phyloP scores from a whole-genome alignment of 2,329 filamentous ascomycete species.

The Penicillium sp. region DNA sequence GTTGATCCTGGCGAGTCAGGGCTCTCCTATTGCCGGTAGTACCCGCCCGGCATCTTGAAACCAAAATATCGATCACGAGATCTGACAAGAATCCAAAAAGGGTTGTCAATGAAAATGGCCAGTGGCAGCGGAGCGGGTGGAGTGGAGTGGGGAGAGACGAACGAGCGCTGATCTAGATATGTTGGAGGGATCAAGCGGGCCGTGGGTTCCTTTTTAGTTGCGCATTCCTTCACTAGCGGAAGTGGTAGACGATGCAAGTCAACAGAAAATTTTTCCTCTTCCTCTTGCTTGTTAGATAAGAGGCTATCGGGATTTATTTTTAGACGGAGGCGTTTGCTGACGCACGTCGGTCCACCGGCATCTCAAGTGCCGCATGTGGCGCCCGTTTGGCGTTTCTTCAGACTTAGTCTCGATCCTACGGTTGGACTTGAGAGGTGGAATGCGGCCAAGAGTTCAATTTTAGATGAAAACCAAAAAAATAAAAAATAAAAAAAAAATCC shows the following conservation, averaged over 20 bases:
- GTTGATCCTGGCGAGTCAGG: background rate
- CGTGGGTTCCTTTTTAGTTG: background rate
- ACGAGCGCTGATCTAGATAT: background rate
- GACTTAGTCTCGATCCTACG: background rate
- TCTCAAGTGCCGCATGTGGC: background rate
- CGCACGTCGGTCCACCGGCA: constrained; percentile 8
- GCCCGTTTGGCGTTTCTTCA: background rate
- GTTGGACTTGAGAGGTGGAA: background rate
- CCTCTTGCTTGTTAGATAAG: background rate
- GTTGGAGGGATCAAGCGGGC: background rate
- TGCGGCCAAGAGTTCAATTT: background rate
- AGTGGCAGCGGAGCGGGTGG: background rate
- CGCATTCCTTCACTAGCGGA: background rate
- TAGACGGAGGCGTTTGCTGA: constrained; percentile 10
- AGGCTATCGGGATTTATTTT: constrained; percentile 1
- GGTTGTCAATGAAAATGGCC: background rate
- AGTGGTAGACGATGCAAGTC: background rate
- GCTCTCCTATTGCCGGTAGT: background rate
- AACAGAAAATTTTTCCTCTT: background rate
- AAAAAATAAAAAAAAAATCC: constrained; percentile 4
- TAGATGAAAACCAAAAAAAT: background rate
- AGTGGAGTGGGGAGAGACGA: too few species aligned
- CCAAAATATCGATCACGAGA: background rate
- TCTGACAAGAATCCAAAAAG: background rate
- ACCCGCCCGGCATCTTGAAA: background rate